Evolutionary conservation across 257 asterid genomes (phyloP), one percentile per base, ranked within the genome.

Genomic region (Asclepias syriaca): DNA sequence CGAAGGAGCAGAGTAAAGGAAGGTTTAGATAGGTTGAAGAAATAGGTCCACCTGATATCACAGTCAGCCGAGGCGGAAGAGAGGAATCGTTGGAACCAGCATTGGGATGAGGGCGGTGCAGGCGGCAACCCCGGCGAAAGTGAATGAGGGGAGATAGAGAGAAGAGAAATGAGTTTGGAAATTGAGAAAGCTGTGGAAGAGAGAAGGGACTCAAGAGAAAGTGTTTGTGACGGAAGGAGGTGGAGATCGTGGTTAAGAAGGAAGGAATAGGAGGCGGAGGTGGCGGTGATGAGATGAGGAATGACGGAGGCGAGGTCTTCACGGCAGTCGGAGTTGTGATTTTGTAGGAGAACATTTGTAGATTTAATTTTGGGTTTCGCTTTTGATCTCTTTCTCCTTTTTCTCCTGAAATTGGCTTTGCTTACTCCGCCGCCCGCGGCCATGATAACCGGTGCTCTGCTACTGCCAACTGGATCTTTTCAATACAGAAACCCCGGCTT

Each of bases 1-100:
- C 90, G 92, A 12, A 91, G 89, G n/a, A 93, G 89, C 53, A 87
- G 96, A 60, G 91, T 87, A 70, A 93, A 93, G 0, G 96, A 90
- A 19, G 92, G 78, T 46, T 84, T 85, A 0, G 96, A 87, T 21
- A 93, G 79, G 74, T 87, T 89, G 74, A 89, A 93, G 76, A 81
- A 84, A n/a, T 87, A 87, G 71, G 80, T 77, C 98, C 98, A 93
- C 24, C 88, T 78, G 59, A 89, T 57, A 53, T 89, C 95, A 77
- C 84, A 72, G 54, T 89, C 96, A 2, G 85, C 74, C 6, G 55
- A 2, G 24, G 89, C 82, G 1, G 87, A 77, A 15, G 83, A 65
- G 65, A 88, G 81, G 75, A 92, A 90, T 32, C 77, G 75, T n/a
- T 83, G 84, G 82, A 88, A 88, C 96, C 92, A 88, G 55, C 84